A percentile compares a stretch with the other conserved stretches of the same genome.
phyloP scores from a whole-genome alignment of 257 asterid genomes.

The Ocimum tenuiflorum region DNA sequence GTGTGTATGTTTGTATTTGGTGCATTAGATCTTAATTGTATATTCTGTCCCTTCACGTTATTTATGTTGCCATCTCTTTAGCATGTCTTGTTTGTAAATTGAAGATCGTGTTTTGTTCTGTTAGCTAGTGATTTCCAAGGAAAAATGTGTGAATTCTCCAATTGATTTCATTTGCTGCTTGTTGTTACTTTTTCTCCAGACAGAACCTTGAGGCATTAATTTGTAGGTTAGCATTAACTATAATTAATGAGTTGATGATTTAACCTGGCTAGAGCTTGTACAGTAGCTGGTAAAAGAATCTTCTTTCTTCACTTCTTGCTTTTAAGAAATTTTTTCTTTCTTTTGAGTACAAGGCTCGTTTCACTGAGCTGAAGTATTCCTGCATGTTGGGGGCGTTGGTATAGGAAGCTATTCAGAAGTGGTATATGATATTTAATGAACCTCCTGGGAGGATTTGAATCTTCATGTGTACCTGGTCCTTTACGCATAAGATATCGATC shows the following conservation, averaged over 20 bases:
- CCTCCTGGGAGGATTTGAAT: background rate
- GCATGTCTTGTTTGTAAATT: background rate
- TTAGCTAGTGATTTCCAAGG: background rate
- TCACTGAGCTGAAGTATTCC: background rate
- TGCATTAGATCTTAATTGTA: background rate
- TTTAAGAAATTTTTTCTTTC: background rate
- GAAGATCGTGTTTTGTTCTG: background rate
- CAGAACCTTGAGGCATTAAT: background rate
- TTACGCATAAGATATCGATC: background rate
- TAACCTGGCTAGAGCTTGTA: constrained; percentile 6
- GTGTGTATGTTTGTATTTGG: constrained; percentile 29
- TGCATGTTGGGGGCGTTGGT: background rate
- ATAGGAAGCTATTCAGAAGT: background rate
- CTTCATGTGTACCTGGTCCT: background rate
- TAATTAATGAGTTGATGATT: background rate
- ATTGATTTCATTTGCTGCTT: background rate
- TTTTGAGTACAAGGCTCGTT: constrained; percentile 8
- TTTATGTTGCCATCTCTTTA: background rate
- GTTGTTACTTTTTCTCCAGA: background rate
- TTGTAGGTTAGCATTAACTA: background rate
- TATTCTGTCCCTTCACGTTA: background rate
- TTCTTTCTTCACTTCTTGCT: background rate
- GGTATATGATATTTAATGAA: background rate
- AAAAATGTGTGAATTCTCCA: background rate
- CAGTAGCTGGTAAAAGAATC: background rate